These are phyloP conservation scores for Xylaria grammica DNA, from an alignment of 495 filamentous ascomycete genomes.

Conservation along the genomic window DNA sequence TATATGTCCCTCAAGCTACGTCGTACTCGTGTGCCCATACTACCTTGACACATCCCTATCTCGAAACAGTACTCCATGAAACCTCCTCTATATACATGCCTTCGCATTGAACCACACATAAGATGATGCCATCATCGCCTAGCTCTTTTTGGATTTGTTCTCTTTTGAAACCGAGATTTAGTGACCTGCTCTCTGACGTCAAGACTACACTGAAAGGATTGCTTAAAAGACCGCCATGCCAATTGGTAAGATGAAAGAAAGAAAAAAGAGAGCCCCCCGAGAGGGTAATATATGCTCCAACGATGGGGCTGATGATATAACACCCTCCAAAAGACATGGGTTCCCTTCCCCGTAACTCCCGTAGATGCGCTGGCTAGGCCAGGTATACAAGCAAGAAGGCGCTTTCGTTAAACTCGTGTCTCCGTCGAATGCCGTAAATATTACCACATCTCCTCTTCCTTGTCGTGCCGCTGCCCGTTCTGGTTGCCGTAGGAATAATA, in stretches of 20 bases:
- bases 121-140: not conserved
- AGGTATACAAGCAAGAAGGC: slow-evolving; percentile 27
- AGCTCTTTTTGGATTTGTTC: not conserved
- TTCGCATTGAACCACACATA: not conserved
- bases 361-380: slow-evolving; percentile 33
- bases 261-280: not conserved
- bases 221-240: not conserved
- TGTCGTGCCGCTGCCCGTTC: slow-evolving; percentile 30
- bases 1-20: not conserved
- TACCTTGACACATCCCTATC: not conserved
- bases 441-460: slow-evolving; percentile 41
- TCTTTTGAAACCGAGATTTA: not conserved
- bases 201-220: not conserved
- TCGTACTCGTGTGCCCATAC: not conserved
- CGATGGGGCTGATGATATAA: slow-evolving; percentile 1
- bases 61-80: not conserved
- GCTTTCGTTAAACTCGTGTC: slow-evolving; percentile 23
- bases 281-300: slow-evolving; percentile 10
- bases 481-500: slow-evolving; percentile 38
- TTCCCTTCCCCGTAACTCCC: slow-evolving; percentile 28
- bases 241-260: not conserved
- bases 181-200: slow-evolving; percentile 11
- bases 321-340: slow-evolving; percentile 8
- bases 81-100: not conserved
- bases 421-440: slow-evolving; percentile 15